phyloP scores from a whole-genome alignment of 2,329 filamentous ascomycete genomes.

The Dendrostoma leiphaemia region DNA sequence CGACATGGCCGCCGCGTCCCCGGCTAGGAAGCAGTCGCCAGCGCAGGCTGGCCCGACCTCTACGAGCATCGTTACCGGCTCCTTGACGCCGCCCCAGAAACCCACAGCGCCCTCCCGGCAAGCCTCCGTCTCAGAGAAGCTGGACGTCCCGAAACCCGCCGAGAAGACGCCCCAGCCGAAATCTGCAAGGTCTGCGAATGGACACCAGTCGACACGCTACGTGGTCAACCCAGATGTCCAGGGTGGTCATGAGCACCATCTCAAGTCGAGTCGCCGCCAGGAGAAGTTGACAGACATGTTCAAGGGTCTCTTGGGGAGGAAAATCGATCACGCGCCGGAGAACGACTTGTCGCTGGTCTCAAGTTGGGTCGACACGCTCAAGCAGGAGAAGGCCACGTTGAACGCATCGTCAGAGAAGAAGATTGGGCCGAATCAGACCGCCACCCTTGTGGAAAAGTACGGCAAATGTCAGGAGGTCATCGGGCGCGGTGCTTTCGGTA shows the following conservation, averaged over 20 bases:
- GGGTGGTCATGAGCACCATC: constrained; percentile 80
- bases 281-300: constrained; percentile 95
- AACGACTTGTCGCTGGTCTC: constrained; percentile 90
- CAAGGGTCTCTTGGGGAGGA: constrained; percentile 80
- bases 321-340: constrained; percentile 70
- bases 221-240: constrained; percentile 48
- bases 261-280: constrained; percentile 87
- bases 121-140: constrained; percentile 38
- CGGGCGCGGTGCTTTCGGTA: constrained; percentile 92
- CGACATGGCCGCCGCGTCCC: constrained; percentile 8
- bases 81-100: constrained; percentile 35
- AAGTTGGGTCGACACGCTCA: constrained; percentile 91
- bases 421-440: constrained; percentile 69
- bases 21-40: constrained; percentile 15
- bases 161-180: constrained; percentile 34
- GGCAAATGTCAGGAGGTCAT: constrained; percentile 98
- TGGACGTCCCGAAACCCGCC: constrained; percentile 26
- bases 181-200: constrained; percentile 31
- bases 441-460: constrained; percentile 90
- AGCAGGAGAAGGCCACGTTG: constrained; percentile 77
- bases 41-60: neutral
- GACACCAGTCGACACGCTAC: constrained; percentile 45
- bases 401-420: constrained; percentile 66
- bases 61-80: constrained; percentile 12
- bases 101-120: constrained; percentile 40